Evolutionary conservation across 768 basidiomycete genomes (phyloP).

Genomic region (Podaxis rugospora): DNA sequence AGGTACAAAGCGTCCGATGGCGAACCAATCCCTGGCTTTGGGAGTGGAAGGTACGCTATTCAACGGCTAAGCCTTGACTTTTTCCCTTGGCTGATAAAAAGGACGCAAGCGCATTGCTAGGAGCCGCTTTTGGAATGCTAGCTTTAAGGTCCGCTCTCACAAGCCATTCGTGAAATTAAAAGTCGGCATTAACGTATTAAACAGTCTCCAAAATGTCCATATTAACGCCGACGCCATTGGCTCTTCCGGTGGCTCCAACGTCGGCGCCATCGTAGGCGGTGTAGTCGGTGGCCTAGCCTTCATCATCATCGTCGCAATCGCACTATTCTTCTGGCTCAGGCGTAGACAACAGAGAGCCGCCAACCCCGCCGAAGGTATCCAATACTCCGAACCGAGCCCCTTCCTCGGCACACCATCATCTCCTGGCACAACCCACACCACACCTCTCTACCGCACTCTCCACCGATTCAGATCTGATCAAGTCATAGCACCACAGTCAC

Average conservation of each 20-base stretch:
- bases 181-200: neutral
- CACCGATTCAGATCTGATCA: neutral
- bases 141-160: constrained; percentile 21
- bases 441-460: too few relatives aligned
- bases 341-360: neutral
- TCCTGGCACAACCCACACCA: too few relatives aligned
- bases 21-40: neutral
- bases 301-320: neutral
- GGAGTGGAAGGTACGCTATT: constrained; percentile 10
- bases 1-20: constrained; percentile 21
- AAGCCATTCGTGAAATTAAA: neutral
- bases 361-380: neutral
- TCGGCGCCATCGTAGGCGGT: constrained; percentile 13
- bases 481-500: neutral
- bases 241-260: neutral
- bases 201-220: constrained; percentile 3
- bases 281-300: constrained; percentile 12
- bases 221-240: neutral
- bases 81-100: neutral
- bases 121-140: constrained; percentile 25
- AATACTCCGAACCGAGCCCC: neutral
- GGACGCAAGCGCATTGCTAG: constrained; percentile 24
- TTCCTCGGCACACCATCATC: neutral
- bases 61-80: neutral
- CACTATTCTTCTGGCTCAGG: constrained; percentile 3